phyloP scores from a whole-genome alignment of 495 filamentous ascomycete genomes.

The Barbatosphaeria neglecta region DNA sequence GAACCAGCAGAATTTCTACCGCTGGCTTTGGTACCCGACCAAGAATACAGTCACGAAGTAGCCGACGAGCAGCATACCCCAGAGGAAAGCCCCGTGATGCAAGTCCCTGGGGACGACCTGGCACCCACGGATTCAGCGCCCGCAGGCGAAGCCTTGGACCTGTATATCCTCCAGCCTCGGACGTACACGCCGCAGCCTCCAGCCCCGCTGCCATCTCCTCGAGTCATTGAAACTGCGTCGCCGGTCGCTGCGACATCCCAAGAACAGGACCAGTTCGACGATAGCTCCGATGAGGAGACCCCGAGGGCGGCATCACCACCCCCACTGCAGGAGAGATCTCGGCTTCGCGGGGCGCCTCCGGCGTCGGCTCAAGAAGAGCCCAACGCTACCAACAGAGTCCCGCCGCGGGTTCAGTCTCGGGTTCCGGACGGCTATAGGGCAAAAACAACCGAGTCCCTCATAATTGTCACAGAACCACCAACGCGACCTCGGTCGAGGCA shows the following conservation, averaged over 20 bases:
- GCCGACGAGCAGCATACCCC: background rate
- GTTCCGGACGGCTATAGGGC: too few species aligned
- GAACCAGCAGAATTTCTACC: background rate
- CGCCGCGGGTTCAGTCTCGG: background rate
- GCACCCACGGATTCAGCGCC: too few species aligned
- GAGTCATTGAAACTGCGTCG: constrained; percentile 3
- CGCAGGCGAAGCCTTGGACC: constrained; percentile 11
- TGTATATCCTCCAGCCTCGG: constrained; percentile 38
- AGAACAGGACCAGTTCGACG: background rate
- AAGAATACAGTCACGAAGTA: background rate
- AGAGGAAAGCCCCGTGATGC: background rate
- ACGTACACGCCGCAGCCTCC: constrained; percentile 43
- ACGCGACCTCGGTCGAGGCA: background rate
- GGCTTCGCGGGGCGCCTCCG: background rate
- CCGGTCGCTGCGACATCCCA: background rate
- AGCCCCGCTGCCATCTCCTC: constrained; percentile 33
- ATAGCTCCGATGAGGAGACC: too few species aligned
- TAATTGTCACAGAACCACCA: background rate
- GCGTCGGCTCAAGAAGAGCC: background rate
- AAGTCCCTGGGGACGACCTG: constrained; percentile 16
- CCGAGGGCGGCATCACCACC: background rate
- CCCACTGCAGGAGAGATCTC: background rate
- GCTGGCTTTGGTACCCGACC: background rate
- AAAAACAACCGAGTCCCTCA: background rate
- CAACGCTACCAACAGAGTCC: background rate